Evolutionary conservation across 192 early-diverging fungal species (phyloP).

Genomic region (Backusella sp.): DNA sequence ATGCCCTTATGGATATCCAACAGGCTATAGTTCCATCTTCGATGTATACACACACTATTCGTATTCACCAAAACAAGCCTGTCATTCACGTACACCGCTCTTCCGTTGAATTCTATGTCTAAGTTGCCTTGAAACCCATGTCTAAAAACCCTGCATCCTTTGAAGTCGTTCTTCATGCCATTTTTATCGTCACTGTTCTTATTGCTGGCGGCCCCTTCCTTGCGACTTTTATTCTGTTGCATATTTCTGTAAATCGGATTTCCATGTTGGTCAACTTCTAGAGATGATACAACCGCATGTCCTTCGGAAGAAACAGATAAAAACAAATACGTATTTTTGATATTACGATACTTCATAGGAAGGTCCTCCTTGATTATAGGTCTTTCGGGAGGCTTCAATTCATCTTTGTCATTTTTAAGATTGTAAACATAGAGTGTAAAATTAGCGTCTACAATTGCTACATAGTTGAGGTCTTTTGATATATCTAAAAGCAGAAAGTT

Average conservation of each 20-base stretch:
- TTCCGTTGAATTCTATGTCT: background rate
- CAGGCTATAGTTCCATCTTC: background rate
- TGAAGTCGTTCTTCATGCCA: background rate
- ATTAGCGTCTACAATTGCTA: background rate
- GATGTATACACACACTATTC: background rate
- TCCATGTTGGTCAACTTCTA: background rate
- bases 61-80: background rate
- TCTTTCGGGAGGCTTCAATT: rapidly evolving
- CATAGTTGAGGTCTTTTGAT: background rate
- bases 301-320: background rate
- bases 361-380: background rate
- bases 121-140: background rate
- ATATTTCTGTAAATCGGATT: background rate
- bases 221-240: background rate
- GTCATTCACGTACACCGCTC: background rate
- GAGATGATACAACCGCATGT: background rate
- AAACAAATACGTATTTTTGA: background rate
- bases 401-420: background rate
- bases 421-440: background rate
- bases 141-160: background rate
- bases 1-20: background rate
- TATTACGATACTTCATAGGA: background rate
- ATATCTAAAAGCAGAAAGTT: background rate
- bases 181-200: no score
- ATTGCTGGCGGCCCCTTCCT: no score